phyloP scores from a whole-genome alignment of 1,284 basidiomycete species.

The Trametes hirsuta region DNA sequence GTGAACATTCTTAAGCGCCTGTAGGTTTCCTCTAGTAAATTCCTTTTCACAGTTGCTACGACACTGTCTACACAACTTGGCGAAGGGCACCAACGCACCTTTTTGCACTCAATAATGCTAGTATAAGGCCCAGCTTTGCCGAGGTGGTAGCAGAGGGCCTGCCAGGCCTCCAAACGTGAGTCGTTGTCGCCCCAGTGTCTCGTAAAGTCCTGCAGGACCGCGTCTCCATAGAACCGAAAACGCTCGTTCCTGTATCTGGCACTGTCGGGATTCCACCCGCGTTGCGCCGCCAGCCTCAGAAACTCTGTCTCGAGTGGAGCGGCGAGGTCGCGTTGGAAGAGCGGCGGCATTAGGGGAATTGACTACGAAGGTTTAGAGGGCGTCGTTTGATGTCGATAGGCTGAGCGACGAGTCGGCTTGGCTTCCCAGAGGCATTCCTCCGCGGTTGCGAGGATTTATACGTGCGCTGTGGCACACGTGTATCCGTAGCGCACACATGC shows the following conservation, averaged over 20 bases:
- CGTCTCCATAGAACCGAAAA: not conserved
- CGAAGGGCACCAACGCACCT: not conserved
- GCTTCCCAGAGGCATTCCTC: too few relatives aligned
- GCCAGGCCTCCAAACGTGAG: constrained; percentile 1
- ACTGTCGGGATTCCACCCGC: constrained; percentile 2
- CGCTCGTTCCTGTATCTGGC: constrained; percentile 1
- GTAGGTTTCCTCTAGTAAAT: not conserved
- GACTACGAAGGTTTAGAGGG: not conserved
- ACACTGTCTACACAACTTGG: not conserved
- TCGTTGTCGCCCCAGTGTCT: constrained; percentile 3
- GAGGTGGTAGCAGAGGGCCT: constrained; percentile 1
- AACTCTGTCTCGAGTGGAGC: not conserved
- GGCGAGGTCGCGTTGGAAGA: constrained; percentile 1
- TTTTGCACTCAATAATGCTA: not conserved
- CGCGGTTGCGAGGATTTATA: too few relatives aligned
- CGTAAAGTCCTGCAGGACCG: constrained; percentile 3
- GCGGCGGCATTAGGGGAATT: not conserved
- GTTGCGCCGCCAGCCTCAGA: not conserved
- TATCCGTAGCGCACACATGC: too few relatives aligned
- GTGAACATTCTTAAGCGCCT: not conserved
- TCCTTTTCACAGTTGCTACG: not conserved
- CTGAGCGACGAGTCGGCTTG: too few relatives aligned
- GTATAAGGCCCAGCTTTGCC: not conserved
- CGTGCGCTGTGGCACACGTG: too few relatives aligned
- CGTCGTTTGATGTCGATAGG: not conserved